phyloP scores from a whole-genome alignment of 495 filamentous ascomycete genomes.

The Hypoxylon cercidicola region DNA sequence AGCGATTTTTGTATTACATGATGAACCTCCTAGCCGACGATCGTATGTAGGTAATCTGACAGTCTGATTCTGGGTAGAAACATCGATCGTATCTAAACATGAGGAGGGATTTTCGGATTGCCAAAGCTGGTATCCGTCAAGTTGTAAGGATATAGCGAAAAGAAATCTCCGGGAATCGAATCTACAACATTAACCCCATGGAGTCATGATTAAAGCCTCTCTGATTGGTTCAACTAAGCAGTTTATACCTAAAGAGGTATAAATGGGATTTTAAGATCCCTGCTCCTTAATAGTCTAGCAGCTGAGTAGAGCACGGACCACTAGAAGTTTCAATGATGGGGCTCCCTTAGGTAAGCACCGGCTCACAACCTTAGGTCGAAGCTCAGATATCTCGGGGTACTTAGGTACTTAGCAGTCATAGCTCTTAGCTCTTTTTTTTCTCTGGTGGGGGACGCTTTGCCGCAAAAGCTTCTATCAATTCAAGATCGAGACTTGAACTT shows the following conservation, averaged over 20 bases:
- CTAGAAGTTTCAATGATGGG: not conserved
- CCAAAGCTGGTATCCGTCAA: slow-evolving; percentile 13
- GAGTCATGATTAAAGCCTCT: slow-evolving; percentile 6
- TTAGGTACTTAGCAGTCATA: slow-evolving; percentile 6
- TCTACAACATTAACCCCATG: slow-evolving; percentile 25
- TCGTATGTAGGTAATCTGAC: no score
- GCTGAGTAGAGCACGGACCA: no score
- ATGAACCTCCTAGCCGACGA: no score
- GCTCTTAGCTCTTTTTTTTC: slow-evolving; percentile 26
- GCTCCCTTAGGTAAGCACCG: slow-evolving; percentile 5
- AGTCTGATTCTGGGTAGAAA: not conserved
- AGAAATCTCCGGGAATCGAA: slow-evolving; percentile 28
- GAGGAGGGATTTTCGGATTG: slow-evolving; percentile 10
- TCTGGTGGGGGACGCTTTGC: slow-evolving; percentile 36
- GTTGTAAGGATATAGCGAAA: slow-evolving; percentile 6
- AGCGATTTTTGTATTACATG: not conserved
- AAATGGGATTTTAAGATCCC: no score
- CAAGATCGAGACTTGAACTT: slow-evolving; percentile 13
- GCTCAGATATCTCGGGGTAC: slow-evolving; percentile 1
- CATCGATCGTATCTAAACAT: slow-evolving; percentile 1
- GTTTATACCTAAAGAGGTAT: not conserved
- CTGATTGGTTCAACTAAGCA: not conserved
- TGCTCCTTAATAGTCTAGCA: no score
- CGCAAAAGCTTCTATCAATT: slow-evolving; percentile 15
- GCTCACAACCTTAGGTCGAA: not conserved